Evolutionary conservation across 208 protist genomes (phyloP).

Genomic region (Leishmania martiniquensis): DNA sequence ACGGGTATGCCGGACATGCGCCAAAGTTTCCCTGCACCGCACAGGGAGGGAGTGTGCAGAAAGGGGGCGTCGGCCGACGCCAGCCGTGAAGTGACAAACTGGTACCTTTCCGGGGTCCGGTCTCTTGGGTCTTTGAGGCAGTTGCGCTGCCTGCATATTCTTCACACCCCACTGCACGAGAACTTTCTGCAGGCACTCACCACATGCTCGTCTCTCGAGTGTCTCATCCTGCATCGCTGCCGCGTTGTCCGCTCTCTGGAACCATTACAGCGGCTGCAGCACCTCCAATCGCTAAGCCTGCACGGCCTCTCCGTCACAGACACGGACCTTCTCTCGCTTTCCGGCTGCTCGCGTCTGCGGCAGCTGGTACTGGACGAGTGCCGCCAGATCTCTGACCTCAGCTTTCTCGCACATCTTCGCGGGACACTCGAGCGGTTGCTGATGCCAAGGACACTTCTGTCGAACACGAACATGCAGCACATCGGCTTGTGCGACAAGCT

Average conservation of each 20-base stretch:
- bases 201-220: conserved; percentile 54
- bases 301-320: conserved; percentile 61
- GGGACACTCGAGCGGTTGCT: conserved; percentile 40
- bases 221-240: conserved; percentile 65
- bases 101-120: conserved; percentile 69
- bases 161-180: conserved; percentile 53
- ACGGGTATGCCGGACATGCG: neutral
- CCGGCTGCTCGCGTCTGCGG: conserved; percentile 39
- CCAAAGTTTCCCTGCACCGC: neutral
- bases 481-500: conserved; percentile 49
- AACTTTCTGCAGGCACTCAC: conserved; percentile 55
- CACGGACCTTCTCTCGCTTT: conserved; percentile 44
- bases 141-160: conserved; percentile 68
- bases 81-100: conserved; percentile 32
- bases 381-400: conserved; percentile 54
- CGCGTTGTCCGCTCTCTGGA: conserved; percentile 59
- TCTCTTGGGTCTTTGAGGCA: conserved; percentile 56
- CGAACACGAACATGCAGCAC: conserved; percentile 52
- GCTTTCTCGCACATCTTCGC: conserved; percentile 44
- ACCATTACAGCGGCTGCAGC: conserved; percentile 43
- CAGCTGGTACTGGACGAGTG: conserved; percentile 77
- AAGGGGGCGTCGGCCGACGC: neutral
- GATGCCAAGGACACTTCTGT: conserved; percentile 56
- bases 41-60: no score
- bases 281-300: conserved; percentile 51